Base-by-base conservation (phyloP, 306 rosid genomes). In the Trifolium pratense region DNA sequence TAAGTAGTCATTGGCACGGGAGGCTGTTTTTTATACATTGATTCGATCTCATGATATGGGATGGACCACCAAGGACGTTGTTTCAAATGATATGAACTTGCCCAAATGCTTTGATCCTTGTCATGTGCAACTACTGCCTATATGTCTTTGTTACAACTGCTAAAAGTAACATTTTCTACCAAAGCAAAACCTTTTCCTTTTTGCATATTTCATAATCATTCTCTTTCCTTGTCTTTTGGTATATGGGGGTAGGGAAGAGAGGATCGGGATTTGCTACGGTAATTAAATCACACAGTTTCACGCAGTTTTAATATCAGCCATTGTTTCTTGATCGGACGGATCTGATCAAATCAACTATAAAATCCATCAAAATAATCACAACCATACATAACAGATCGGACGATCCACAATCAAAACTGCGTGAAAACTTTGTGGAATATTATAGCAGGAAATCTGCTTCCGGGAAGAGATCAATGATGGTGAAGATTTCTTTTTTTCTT, bases 71-170 rank as follows among this genome's bases (percentile, higher is more conserved):
- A 29, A 29, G 32, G 49, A 12, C 5, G 7, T 43, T 43, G 49
- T 39, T 39, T 9, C 16, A 42, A 11, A 65, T 81, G 70, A 81
- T 66, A 72, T 43, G 75, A 81, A 81, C 29, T 70, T 76, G 71
- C 34, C 78, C 75, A 65, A 46, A 65, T 37, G 60, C 75, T 65
- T 9, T 70, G 71, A 29, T 72, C 68, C 53, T 76, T 46, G 46
- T 81, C 82, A 81, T 82, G 85, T 77, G 82, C 79, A 77, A 77
- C 56, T 77, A 77, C 56, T 73, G 69, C 77, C 43, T 58, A 72
- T 58, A 40, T 39, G 61, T 72, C 81, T 71, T 76, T 72, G 48
- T 66, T 82, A 55, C 32, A 77, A 68, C 82, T 77, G 65, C 82
- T 68, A 73, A 82, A 82, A 78, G 85, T 78, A 67, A 66, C 76